A percentile compares a stretch with the other conserved stretches of the same genome.
These are phyloP conservation scores for Ascobolus immersus DNA, from an alignment of 495 filamentous ascomycete genomes.

Conservation along the genomic window DNA sequence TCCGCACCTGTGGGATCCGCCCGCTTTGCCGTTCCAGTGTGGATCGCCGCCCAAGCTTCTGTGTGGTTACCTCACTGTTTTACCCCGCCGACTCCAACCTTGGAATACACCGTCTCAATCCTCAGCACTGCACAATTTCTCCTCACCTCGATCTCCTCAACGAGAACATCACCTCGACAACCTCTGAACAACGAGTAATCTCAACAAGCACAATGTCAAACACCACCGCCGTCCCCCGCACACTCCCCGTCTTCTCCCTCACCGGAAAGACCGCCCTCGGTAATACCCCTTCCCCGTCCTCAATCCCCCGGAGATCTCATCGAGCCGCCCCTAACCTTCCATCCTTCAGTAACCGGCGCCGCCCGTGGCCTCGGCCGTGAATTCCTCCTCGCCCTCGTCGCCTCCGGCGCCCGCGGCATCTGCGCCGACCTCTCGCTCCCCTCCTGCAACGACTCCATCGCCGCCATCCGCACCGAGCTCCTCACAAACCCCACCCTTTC, in stretches of 20 bases:
- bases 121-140: too few relatives aligned
- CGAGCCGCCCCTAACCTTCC: neutral
- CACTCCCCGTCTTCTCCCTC: neutral
- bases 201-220: neutral
- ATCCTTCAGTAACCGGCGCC: neutral
- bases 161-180: too few relatives aligned
- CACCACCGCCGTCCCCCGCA: neutral
- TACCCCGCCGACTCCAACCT: too few relatives aligned
- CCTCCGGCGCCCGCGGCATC: slow-evolving; percentile 1
- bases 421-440: slow-evolving; percentile 4
- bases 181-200: too few relatives aligned
- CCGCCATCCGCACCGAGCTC: slow-evolving; percentile 1
- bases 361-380: neutral
- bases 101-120: too few relatives aligned
- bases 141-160: too few relatives aligned
- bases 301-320: neutral
- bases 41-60: too few relatives aligned
- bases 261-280: neutral
- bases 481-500: slow-evolving; percentile 29
- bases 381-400: slow-evolving; percentile 1
- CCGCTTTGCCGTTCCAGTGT: too few relatives aligned
- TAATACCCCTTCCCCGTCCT: neutral
- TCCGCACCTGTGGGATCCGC: too few relatives aligned
- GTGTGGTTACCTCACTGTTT: too few relatives aligned
- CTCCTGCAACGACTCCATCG: slow-evolving; percentile 1